phyloP scores from a whole-genome alignment of 495 filamentous ascomycete species.

The Neurospora hispaniola region DNA sequence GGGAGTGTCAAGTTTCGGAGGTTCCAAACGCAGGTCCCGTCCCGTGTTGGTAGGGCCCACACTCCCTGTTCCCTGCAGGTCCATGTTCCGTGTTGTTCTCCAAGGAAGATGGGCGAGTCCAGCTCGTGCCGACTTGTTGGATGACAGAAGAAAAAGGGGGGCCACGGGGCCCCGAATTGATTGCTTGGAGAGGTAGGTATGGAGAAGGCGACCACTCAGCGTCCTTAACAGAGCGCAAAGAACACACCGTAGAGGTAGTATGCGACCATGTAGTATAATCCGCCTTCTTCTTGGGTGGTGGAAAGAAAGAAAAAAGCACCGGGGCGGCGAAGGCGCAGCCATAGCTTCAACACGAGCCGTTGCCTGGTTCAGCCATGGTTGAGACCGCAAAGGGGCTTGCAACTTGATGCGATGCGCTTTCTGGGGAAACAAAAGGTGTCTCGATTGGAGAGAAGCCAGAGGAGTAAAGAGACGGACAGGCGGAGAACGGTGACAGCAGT shows the following conservation, averaged over 20 bases:
- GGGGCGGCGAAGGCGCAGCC: background rate
- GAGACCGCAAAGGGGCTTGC: background rate
- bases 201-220: background rate
- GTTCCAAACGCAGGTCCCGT: background rate
- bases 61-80: background rate
- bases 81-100: background rate
- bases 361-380: background rate
- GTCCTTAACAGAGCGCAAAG: background rate
- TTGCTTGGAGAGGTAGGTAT: background rate
- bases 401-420: background rate
- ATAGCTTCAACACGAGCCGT: background rate
- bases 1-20: background rate
- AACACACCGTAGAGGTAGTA: background rate
- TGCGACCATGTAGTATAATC: background rate
- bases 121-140: background rate
- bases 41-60: background rate
- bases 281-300: background rate
- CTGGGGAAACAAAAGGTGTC: background rate
- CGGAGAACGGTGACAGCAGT: background rate
- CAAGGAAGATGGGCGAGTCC: background rate
- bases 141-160: background rate
- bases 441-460: background rate
- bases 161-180: background rate
- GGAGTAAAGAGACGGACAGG: too few species aligned
- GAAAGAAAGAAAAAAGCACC: background rate